Evolutionary conservation across 257 asterid genomes (phyloP), one percentile per base, ranked within the genome.

Genomic region (Solanum medicagineum): DNA sequence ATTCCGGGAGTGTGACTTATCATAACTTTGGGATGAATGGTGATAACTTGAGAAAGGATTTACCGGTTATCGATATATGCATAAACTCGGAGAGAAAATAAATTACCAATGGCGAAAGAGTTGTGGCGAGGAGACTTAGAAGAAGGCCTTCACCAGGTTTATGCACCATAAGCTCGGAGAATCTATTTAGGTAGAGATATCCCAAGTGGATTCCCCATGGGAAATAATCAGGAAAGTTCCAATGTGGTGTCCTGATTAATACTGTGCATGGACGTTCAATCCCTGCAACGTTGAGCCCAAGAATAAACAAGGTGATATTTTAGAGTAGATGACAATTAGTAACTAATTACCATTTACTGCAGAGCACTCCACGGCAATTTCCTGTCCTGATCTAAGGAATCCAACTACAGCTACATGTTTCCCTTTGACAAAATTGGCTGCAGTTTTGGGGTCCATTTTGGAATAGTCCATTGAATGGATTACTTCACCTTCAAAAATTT

Each of bases 101-200:
- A 92, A 66, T 63, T 88, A 92, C 96, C 93, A 93, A 29, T 22
- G 94, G 94, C 14, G 92, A 89, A 16, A 92, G 88, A 7, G 85
- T 2, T 8, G 89, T 85, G 3, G 95, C 94, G 1, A 90, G 42
- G 86, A 92, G 87, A 74, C 75, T 42, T 7, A 84, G 36, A 49
- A 91, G 88, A 81, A 87, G 57, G 62, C 92, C 90, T 90, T 90
- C 79, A 7, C 89, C 88, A 12, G 92, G 94, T 83, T 91, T 91
- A 59, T 92, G 95, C 62, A 92, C 63, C 85, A 88, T 80, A 44
- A 91, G 87, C 89, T 90, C 90, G 0, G 93, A 84, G 85, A 89
- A 90, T 15, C 94, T 88, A 85, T 83, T 92, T 5, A 56, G 84
- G 85, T 90, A 90, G 10, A 92, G 80, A 59, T 44, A 85, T 44